These are phyloP conservation scores for Petunia secreta DNA, from an alignment of 257 asterid species.

Conservation along the genomic window DNA sequence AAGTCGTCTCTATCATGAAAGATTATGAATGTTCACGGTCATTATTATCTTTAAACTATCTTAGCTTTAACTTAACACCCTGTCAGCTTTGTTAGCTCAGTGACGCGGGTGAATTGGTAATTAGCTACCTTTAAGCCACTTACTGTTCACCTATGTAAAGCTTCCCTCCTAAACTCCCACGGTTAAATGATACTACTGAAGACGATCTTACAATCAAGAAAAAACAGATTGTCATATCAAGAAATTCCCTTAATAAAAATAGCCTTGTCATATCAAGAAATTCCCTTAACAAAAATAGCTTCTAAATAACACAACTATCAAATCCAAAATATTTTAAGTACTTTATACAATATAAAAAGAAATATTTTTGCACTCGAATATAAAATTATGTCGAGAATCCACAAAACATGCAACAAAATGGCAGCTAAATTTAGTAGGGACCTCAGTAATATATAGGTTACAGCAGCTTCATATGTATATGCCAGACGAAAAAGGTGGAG, in stretches of 20 bases:
- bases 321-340: background rate
- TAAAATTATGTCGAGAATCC: conserved; percentile 10
- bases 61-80: background rate
- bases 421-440: background rate
- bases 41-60: background rate
- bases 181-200: background rate
- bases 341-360: background rate
- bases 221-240: background rate
- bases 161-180: background rate
- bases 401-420: background rate
- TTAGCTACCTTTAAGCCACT: background rate
- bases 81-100: background rate
- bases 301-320: conserved; percentile 5
- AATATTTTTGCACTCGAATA: background rate
- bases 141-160: background rate
- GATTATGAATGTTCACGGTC: background rate
- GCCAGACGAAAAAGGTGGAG: conserved; percentile 4
- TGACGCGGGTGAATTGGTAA: background rate
- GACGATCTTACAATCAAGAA: background rate
- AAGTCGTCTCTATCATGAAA: conserved; percentile 3
- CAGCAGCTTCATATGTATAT: conserved; percentile 18
- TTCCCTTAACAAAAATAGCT: background rate
- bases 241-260: background rate
- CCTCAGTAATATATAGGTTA: conserved; percentile 19
- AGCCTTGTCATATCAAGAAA: background rate